Percentiles rank a stretch among this genome's conserved stretches.
These are phyloP conservation scores for Salix viminalis DNA, from an alignment of 345 rosid species.

Conservation along the genomic window DNA sequence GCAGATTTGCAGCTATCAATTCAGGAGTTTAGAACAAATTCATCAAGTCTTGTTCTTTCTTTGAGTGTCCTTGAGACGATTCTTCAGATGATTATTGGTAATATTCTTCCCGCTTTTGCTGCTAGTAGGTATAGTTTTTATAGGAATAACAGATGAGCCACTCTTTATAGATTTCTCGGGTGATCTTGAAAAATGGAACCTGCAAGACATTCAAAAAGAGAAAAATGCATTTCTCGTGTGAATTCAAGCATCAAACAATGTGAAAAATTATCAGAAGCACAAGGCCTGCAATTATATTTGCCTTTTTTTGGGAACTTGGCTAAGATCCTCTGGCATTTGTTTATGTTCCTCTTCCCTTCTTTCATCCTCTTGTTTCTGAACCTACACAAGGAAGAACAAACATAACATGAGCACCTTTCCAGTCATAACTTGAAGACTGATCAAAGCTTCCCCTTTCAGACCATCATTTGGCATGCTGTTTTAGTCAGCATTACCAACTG, in stretches of 20 bases:
- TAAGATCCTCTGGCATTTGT: slow-evolving; percentile 28
- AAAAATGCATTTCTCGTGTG: not conserved
- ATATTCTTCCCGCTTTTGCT: slow-evolving; percentile 35
- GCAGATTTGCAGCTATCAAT: not conserved
- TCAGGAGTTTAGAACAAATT: not conserved
- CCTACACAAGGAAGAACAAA: slow-evolving; percentile 26
- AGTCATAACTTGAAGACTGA: not conserved
- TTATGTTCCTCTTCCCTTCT: slow-evolving; percentile 26
- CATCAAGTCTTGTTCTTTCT: slow-evolving; percentile 9
- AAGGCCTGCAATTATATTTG: slow-evolving; percentile 25
- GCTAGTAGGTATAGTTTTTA: slow-evolving; percentile 32
- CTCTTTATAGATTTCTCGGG: slow-evolving; percentile 42
- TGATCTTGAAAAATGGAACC: slow-evolving; percentile 34
- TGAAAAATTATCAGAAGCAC: not conserved
- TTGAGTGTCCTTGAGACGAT: slow-evolving; percentile 20
- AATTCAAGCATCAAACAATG: not conserved
- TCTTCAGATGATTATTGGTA: slow-evolving; percentile 19
- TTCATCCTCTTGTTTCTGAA: slow-evolving; percentile 22
- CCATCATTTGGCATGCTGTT: not conserved
- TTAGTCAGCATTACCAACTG: not conserved
- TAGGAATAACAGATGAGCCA: slow-evolving; percentile 39
- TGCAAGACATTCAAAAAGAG: slow-evolving; percentile 10
- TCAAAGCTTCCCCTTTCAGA: not conserved
- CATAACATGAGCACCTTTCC: slow-evolving; percentile 12
- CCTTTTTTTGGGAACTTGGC: slow-evolving; percentile 43